These are phyloP conservation scores for Endothia cerciana DNA, from an alignment of 2,329 filamentous ascomycete genomes.

Conservation along the genomic window DNA sequence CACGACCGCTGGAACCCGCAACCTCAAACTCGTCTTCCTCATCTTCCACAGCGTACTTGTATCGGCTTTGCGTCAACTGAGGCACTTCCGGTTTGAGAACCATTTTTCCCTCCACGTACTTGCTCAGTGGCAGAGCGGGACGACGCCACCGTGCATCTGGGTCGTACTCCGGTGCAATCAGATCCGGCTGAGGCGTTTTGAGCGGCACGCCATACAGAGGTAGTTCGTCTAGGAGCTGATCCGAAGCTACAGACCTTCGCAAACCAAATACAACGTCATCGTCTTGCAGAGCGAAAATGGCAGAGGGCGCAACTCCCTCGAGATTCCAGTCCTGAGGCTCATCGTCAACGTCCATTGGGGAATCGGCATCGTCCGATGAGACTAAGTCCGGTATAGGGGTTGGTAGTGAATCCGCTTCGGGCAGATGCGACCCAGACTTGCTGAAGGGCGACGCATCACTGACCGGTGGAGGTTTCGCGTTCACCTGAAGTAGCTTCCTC, in stretches of 20 bases:
- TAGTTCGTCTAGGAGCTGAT: conserved; percentile 78
- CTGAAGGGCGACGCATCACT: conserved; percentile 18
- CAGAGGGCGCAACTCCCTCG: conserved; percentile 68
- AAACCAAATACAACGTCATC: conserved; percentile 83
- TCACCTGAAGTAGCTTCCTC: conserved; percentile 70
- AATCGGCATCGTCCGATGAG: conserved; percentile 65
- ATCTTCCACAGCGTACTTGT: conserved; percentile 75
- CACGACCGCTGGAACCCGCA: conserved; percentile 40
- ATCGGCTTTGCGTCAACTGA: conserved; percentile 79
- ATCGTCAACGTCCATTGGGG: conserved; percentile 50
- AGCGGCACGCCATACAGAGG: conserved; percentile 75
- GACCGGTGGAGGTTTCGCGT: conserved; percentile 51
- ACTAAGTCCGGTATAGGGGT: conserved; percentile 70
- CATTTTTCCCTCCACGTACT: conserved; percentile 82
- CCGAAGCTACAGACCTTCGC: conserved; percentile 72
- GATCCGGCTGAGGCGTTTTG: conserved; percentile 60
- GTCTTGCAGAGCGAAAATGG: conserved; percentile 80
- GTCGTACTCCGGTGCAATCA: conserved; percentile 60
- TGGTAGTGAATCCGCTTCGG: conserved; percentile 39
- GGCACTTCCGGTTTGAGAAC: conserved; percentile 68
- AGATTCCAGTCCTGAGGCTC: conserved; percentile 38
- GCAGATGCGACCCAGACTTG: not conserved
- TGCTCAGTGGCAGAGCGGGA: conserved; percentile 82
- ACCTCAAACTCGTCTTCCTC: conserved; percentile 56
- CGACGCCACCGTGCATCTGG: conserved; percentile 75